Evolutionary conservation across 2,329 filamentous ascomycete species (phyloP), one percentile per base, ranked within the genome.

Genomic region (Elsinoe fawcettii): DNA sequence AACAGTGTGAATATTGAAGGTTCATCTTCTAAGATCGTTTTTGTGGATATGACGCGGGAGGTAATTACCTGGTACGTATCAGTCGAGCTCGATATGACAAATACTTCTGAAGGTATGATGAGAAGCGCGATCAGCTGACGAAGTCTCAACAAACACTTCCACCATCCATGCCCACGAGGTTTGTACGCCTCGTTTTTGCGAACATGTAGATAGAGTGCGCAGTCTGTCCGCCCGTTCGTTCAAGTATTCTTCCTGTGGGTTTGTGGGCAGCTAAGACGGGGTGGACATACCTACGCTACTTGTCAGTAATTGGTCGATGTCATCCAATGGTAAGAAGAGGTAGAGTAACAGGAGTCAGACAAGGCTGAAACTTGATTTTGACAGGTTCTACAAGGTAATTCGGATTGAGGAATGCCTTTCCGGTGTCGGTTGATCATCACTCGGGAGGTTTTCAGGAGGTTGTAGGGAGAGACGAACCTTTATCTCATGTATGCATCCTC

Each of bases 141-240:
- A 83, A 73, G 76, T 83, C 77, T 85, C 81, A 84, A 84, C 81
- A 84, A 83, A 79, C 78, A 78, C 73, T 70, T 76, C 77, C 73
- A 66, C 70, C 67, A 64, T 66, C 70, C 66, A 71, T 77, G 78
- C 70, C 79, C 77, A 77, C 80, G 56, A 79, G 75, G 79, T 81
- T 84, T 84, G 81, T 84, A 84, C 79, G 79, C 71, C 74, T 74
- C 75, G 75, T 79, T 74, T 77, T 66, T 64, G 72, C 71, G 77
- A 75, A 46, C 18, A 74, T 77, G 76, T 68, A 68, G 69, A 70
- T 73, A 69, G 74, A 73, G 76, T 74, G 78, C 74, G 67, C 74
- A 74, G 74, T 85, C 77, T 84, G 81, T 83, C 81, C 81, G 81
- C 81, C 81, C 80, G 81, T 80, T 81, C 81, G 81, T 83, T 84